A percentile compares a stretch with the other conserved stretches of the same genome.
phyloP scores from a whole-genome alignment of 345 rosid species.

The Populus simonii region DNA sequence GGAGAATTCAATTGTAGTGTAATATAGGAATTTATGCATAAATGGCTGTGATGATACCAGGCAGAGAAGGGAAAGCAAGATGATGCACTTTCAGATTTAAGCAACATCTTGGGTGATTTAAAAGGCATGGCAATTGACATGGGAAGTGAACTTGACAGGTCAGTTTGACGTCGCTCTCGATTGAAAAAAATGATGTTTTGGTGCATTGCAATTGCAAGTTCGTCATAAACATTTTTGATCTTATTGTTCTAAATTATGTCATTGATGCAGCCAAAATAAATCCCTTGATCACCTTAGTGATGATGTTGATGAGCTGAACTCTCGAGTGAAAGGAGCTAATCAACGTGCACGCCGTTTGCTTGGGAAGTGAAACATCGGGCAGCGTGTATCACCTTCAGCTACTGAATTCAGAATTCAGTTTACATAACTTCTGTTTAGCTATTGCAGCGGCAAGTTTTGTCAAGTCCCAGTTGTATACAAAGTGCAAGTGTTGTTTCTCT shows the following conservation, averaged over 20 bases:
- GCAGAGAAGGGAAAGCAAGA: slow-evolving; percentile 33
- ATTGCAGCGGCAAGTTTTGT: background rate
- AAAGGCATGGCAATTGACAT: slow-evolving; percentile 31
- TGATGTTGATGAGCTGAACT: slow-evolving; percentile 32
- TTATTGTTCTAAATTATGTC: background rate
- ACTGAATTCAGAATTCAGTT: no score
- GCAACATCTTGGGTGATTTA: slow-evolving; percentile 31
- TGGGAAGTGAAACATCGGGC: slow-evolving; percentile 8
- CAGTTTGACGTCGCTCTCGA: background rate
- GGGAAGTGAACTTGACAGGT: slow-evolving; percentile 34
- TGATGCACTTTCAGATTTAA: slow-evolving; percentile 27
- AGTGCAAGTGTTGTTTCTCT: background rate
- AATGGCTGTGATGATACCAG: slow-evolving; percentile 7
- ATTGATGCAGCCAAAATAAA: slow-evolving; percentile 27
- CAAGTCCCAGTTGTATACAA: background rate
- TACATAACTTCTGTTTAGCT: background rate
- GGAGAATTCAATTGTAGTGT: background rate
- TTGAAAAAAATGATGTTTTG: background rate
- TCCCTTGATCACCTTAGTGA: slow-evolving; percentile 31
- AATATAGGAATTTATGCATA: background rate
- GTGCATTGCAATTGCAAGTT: background rate
- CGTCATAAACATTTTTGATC: background rate
- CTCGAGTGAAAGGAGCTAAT: slow-evolving; percentile 36
- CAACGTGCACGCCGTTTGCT: slow-evolving; percentile 30
- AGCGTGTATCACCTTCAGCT: background rate